Percentiles rank a stretch among this genome's conserved stretches.
phyloP scores from a whole-genome alignment of 2,329 filamentous ascomycete genomes.

The Fusarium sp. region DNA sequence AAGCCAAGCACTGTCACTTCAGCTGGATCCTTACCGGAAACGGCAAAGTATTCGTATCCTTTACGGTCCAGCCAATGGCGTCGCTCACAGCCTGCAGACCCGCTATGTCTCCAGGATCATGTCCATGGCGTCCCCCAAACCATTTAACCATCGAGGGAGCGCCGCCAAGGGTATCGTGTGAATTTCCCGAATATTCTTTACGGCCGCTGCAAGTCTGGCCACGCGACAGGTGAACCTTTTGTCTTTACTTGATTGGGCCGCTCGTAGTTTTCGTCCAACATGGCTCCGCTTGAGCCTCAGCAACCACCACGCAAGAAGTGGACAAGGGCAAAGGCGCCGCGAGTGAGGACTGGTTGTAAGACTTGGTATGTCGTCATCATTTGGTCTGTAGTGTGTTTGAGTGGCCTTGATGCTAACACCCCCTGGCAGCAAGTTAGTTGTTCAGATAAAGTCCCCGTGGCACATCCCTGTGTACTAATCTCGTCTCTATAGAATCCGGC shows the following conservation, averaged over 20 bases:
- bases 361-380: slow-evolving; percentile 20
- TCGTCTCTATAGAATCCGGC: slow-evolving; percentile 22
- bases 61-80: background rate
- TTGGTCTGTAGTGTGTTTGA: background rate
- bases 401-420: background rate
- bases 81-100: background rate
- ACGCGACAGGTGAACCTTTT: background rate
- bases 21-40: background rate
- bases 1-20: background rate
- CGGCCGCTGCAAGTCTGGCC: slow-evolving; percentile 1
- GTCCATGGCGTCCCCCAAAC: background rate
- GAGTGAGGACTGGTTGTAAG: slow-evolving; percentile 27
- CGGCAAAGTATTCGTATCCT: background rate
- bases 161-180: background rate
- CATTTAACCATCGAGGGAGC: slow-evolving; percentile 1
- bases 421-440: slow-evolving; percentile 14
- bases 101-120: background rate
- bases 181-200: background rate
- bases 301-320: slow-evolving; percentile 17
- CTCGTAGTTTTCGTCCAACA: background rate
- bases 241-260: background rate
- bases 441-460: background rate
- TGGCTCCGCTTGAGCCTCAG: slow-evolving; percentile 5
- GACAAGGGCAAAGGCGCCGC: slow-evolving; percentile 22
- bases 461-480: background rate